Conservation (phyloP, 345 rosid species). For the Odontarrhena argentea region DNA sequence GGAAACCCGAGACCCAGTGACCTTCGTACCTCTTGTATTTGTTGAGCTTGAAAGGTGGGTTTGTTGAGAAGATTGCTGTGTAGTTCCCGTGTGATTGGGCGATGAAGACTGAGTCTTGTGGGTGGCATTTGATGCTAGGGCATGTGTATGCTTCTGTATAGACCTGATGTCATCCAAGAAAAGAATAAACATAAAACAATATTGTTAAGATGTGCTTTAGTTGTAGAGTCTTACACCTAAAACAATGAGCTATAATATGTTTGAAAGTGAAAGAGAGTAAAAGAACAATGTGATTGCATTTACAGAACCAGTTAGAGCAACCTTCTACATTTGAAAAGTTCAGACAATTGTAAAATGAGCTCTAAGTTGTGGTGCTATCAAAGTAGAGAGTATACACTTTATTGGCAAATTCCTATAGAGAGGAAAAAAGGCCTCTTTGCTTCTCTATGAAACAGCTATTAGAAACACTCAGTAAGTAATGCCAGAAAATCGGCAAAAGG, state of each 20-base stretch:
- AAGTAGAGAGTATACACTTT: neutral
- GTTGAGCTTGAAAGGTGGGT: slow-evolving; percentile 80
- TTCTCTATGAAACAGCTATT: neutral
- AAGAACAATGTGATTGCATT: neutral
- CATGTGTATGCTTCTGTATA: slow-evolving; percentile 88
- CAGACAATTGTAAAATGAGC: neutral
- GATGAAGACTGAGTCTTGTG: slow-evolving; percentile 61
- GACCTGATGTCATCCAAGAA: slow-evolving; percentile 46
- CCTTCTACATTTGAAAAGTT: neutral
- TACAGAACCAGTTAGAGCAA: neutral
- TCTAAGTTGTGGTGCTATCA: neutral
- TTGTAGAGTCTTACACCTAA: neutral
- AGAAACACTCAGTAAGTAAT: neutral
- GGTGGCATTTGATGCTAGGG: slow-evolving; percentile 71
- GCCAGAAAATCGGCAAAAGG: neutral
- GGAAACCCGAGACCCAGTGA: slow-evolving; percentile 82
- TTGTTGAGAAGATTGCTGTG: slow-evolving; percentile 76
- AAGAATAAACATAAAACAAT: neutral
- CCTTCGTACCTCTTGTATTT: slow-evolving; percentile 72
- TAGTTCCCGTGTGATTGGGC: slow-evolving; percentile 91
- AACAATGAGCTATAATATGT: slow-evolving; percentile 6
- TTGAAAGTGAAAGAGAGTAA: neutral
- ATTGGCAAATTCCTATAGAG: neutral
- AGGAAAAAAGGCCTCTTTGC: neutral
- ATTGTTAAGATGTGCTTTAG: neutral